Evolutionary conservation across 257 asterid genomes (phyloP).

Genomic region (Solanum virginianum): DNA sequence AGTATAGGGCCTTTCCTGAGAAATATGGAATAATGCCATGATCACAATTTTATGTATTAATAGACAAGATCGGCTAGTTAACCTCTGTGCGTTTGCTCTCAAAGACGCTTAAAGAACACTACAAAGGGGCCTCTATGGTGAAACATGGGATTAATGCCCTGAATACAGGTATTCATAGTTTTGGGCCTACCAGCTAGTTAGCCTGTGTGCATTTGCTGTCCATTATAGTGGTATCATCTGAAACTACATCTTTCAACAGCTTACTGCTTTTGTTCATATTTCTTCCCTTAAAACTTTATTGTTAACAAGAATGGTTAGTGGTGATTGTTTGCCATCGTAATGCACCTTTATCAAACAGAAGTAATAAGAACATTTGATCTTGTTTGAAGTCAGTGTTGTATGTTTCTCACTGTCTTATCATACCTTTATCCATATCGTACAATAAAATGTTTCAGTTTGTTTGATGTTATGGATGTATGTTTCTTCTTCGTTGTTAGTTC

Average conservation of each 20-base stretch:
- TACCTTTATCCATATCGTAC: neutral
- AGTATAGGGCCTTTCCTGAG: neutral
- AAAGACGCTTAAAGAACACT: neutral
- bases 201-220: neutral
- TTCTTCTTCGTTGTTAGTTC: neutral
- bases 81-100: neutral
- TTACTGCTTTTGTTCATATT: neutral
- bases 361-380: neutral
- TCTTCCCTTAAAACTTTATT: neutral
- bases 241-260: neutral
- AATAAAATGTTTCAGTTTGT: neutral
- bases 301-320: neutral
- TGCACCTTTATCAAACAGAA: neutral
- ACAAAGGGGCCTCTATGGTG: neutral
- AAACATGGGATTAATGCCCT: neutral
- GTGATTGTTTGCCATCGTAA: neutral
- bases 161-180: neutral
- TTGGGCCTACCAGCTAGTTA: neutral
- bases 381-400: neutral
- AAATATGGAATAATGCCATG: neutral
- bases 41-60: neutral
- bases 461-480: neutral
- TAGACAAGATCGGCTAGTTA: neutral
- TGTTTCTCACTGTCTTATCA: neutral
- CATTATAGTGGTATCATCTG: neutral